Evolutionary conservation across 2,329 filamentous ascomycete species (phyloP), one percentile per base, ranked within the genome.

Genomic region (Ceratocystis lukuohia): DNA sequence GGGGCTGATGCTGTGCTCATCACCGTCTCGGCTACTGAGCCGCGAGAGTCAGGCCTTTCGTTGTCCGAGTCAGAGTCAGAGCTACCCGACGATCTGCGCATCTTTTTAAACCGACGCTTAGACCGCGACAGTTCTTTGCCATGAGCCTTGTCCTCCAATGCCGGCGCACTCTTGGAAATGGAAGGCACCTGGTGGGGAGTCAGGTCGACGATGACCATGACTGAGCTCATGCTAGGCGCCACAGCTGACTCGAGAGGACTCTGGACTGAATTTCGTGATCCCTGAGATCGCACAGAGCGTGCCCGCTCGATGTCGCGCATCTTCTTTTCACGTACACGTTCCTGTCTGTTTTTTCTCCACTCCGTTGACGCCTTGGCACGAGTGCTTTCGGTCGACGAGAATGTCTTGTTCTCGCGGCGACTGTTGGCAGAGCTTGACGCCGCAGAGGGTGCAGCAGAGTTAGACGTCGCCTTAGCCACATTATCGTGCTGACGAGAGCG

Each of bases 191-290:
- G 69, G 0, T 70, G 72, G 12, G 75, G 76, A 25, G 74, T 68
- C n/a, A 77, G 69, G 28, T 76, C 72, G 15, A 73, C 72, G 1
- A 78, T 75, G 2, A 77, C 76, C 73, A 79, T 76, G 53, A 80
- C 74, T 44, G 74, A 71, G 30, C 72, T 74, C 25, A 78, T 70
- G 56, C 4, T 72, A 73, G 12, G 70, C 69, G n/a, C 50, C 50
- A 8, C 56, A 41, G 30, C 15, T 37, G 44, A 61, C 22, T 33
- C 61, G 17, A 50, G 61, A 45, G 33, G 22, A 3, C 37, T 37
- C 28, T 67, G 57, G 0, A 65, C 28, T 4, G 50, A 50, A 28
- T 48, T 66, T n/a, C 45, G 53, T 12, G 61, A 68, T 17, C 65
- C 65, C 33, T 69, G 70, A 28, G 70, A 71, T 20, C 71, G 65